Base-by-base conservation (phyloP, 1,284 basidiomycete species). In the Pascua guehoae region DNA sequence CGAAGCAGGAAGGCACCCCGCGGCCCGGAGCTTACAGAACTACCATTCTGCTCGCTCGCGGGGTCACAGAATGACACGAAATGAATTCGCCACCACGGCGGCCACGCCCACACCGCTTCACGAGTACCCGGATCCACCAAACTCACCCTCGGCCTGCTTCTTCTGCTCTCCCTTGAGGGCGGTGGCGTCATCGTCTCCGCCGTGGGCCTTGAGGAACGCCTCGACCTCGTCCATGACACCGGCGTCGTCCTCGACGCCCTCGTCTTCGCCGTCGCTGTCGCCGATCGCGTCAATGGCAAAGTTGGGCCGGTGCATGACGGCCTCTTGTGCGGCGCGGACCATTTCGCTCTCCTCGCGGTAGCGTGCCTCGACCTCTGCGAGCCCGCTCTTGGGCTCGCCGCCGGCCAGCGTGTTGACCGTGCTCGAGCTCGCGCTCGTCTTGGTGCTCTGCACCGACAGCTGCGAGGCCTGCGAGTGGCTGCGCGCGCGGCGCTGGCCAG, bases 271-370 rank as follows among this genome's bases (percentile, higher is more conserved):
- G 47, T 89, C 87, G 14, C 87, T 88, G 64, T 91, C 89, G 55
- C 86, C 87, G 5, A 87, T 89, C 73, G 92, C 89, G 70, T 97
- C 93, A 65, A 96, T 95, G 2, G 91, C 91, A 74, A 96, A 97
- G 61, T 88, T 87, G 41, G 89, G 91, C 49, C 93, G 81, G 70
- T 94, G 88, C 86, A 93, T 87, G 46, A 93, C 80, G 10, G 88
- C 88, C 49, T 88, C 86, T 58, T 86, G 88, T 18, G 88, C 89
- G 1, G 86, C 88, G 56, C 88, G 83, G 46, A 93, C 82, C 76
- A 88, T 84, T 52, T 76, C 72, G 54, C 65, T 70, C 56, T 78
- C 76, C 58, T 77, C 73, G 44, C 72, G 62, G 52, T 73, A 71
- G 14, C 73, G 54, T 45, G 61, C 58, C 58, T 71, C 72, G 37